Evolutionary conservation across 2,329 filamentous ascomycete genomes (phyloP), one percentile per base, ranked within the genome.

Genomic region (Exophiala bonariae): DNA sequence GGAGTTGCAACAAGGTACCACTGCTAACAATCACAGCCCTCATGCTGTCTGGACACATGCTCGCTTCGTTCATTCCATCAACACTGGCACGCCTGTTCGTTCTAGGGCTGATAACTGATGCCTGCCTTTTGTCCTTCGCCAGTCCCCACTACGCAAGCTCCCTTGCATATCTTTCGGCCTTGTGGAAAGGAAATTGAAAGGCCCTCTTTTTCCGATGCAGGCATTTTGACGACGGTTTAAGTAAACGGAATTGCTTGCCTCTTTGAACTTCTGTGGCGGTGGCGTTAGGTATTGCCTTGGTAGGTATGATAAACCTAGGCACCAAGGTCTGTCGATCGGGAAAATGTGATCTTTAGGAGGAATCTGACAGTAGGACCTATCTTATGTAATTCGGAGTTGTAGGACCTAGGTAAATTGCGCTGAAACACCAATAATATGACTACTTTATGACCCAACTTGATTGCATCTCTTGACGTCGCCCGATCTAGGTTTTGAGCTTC

Each of bases 1-100:
- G 17, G 55, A 58, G n/a, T 44, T 58, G 4, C 55, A 58, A 26
- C 47, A 56, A 8, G 53, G 50, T 11, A 52, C 56, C 43, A 56
- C 56, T 10, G 38, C 50, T n/a, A n/a, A n/a, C n/a, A n/a, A n/a
- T 54, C 32, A 48, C 49, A 3, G 39, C 43, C 17, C 14, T 50
- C 26, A 52, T 55, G 44, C 44, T 55, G 6, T 50, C 49, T 1
- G 49, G 49, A 22, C 55, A 57, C 23, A 51, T 52, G 45, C 23
- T 52, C 13, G 50, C 49, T 28, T 39, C 43, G 18, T 41, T 57
- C 30, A 57, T 57, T 34, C 52, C 55, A 3, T 46, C 44, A 35
- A 50, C 47, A 14, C 20, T 53, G 10, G n/a, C 54, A 17, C 49
- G 55, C 7, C 14, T 57, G 17, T 46, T 54, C 20, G 41, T 57